Evolutionary conservation across 768 basidiomycete species (phyloP).

Genomic region (Gyrodon lividus): DNA sequence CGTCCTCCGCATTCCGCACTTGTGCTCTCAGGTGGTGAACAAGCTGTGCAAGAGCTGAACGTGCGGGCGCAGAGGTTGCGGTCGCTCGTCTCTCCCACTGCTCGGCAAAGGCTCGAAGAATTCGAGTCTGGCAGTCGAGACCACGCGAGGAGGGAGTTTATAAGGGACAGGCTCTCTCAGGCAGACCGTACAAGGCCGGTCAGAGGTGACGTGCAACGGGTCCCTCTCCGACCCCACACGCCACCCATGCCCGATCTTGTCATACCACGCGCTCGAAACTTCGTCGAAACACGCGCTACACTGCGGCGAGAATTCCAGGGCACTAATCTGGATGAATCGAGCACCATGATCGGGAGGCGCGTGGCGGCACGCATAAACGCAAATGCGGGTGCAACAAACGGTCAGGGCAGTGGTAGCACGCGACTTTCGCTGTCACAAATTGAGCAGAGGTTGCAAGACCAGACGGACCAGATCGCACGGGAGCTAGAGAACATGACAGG

Average conservation of each 20-base stretch:
- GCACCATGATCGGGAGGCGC: slow-evolving; percentile 35
- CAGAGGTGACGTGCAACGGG: slow-evolving; percentile 15
- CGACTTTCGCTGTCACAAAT: slow-evolving; percentile 24
- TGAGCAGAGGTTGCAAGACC: slow-evolving; percentile 28
- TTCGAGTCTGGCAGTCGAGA: slow-evolving; percentile 23
- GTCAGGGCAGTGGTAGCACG: slow-evolving; percentile 16
- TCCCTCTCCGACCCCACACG: slow-evolving; percentile 23
- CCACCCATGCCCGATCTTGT: slow-evolving; percentile 31
- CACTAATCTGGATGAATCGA: slow-evolving; percentile 27
- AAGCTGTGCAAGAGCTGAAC: slow-evolving; percentile 27
- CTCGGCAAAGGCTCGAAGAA: slow-evolving; percentile 33
- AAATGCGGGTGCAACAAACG: slow-evolving; percentile 14
- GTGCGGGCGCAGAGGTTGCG: slow-evolving; percentile 28
- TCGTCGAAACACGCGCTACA: slow-evolving; percentile 12
- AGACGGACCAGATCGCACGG: slow-evolving; percentile 32
- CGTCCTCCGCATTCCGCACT: slow-evolving; percentile 32
- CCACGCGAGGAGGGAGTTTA: slow-evolving; percentile 13
- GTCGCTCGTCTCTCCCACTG: slow-evolving; percentile 28
- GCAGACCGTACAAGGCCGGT: slow-evolving; percentile 12
- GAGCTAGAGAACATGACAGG: slow-evolving; percentile 34
- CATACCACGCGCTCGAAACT: slow-evolving; percentile 17
- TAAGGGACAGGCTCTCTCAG: slow-evolving; percentile 23
- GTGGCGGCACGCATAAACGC: slow-evolving; percentile 29
- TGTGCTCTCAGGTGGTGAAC: slow-evolving; percentile 27
- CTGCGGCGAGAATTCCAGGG: slow-evolving; percentile 23